These are phyloP conservation scores for Backusella liffmaniae DNA, from an alignment of 192 early-diverging fungal species.

Conservation along the genomic window DNA sequence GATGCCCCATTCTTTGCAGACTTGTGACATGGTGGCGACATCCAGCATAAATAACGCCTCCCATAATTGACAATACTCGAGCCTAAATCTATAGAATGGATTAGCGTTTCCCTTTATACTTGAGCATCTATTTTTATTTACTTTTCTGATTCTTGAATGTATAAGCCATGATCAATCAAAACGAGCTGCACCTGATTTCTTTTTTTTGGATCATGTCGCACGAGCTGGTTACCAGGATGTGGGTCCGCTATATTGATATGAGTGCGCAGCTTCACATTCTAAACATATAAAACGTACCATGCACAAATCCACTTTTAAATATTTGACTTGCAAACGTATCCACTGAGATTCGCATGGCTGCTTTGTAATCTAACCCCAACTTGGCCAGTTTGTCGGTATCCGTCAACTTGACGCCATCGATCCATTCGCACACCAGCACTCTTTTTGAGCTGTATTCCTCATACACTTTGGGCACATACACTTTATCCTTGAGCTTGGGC, in stretches of 20 bases:
- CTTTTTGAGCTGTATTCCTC: slow-evolving; percentile 66
- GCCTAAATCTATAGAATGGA: slow-evolving; percentile 47
- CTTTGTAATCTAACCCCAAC: slow-evolving; percentile 33
- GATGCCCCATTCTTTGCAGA: slow-evolving; percentile 73
- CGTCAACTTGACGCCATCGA: slow-evolving; percentile 75
- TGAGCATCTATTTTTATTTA: not conserved
- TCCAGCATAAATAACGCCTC: slow-evolving; percentile 78
- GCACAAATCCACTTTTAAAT: slow-evolving; percentile 83
- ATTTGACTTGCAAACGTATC: slow-evolving; percentile 87
- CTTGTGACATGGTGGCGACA: slow-evolving; percentile 51
- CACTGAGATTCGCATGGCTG: slow-evolving; percentile 72
- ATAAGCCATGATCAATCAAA: slow-evolving; percentile 92
- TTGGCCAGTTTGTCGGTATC: slow-evolving; percentile 51
- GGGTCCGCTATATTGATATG: slow-evolving; percentile 52
- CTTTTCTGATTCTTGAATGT: slow-evolving; percentile 66
- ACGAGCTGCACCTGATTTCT: slow-evolving; percentile 43
- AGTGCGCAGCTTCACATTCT: too few relatives aligned
- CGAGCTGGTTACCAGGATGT: slow-evolving; percentile 81
- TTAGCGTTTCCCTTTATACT: not conserved
- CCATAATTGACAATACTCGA: slow-evolving; percentile 86
- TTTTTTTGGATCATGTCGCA: slow-evolving; percentile 65
- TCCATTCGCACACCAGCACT: slow-evolving; percentile 88
- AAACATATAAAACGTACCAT: slow-evolving; percentile 45
- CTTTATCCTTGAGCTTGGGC: slow-evolving; percentile 41
- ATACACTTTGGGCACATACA: slow-evolving; percentile 79